phyloP scores from a whole-genome alignment of 2,329 filamentous ascomycete genomes.

The Penicillium sp. region DNA sequence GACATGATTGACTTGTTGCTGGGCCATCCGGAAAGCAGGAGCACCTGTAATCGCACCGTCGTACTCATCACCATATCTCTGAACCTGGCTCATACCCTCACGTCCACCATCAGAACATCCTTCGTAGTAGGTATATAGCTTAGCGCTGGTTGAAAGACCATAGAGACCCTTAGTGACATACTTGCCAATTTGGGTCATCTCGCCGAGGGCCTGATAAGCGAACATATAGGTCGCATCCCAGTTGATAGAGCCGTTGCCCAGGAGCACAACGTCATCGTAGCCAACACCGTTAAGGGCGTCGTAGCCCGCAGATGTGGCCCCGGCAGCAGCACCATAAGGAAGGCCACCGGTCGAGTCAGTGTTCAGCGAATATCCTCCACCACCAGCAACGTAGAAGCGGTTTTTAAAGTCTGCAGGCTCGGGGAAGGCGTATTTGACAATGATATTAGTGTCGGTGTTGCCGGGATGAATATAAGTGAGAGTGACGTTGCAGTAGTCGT shows the following conservation, averaged over 20 bases:
- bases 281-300: slow-evolving; percentile 41
- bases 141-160: background rate
- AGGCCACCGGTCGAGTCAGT: slow-evolving; percentile 43
- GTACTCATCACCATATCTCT: slow-evolving; percentile 51
- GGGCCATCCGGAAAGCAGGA: slow-evolving; percentile 47
- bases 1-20: slow-evolving; percentile 48
- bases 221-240: background rate
- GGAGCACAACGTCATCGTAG: slow-evolving; percentile 41
- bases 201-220: background rate
- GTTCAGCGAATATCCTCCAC: slow-evolving; percentile 45
- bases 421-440: slow-evolving; percentile 41
- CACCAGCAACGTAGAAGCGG: slow-evolving; percentile 49
- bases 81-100: slow-evolving; percentile 55
- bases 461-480: slow-evolving; percentile 46
- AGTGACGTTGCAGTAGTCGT: slow-evolving; percentile 44
- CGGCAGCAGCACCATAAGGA: slow-evolving; percentile 43
- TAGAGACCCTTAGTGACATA: background rate
- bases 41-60: slow-evolving; percentile 51
- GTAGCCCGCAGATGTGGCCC: slow-evolving; percentile 48
- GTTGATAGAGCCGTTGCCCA: slow-evolving; percentile 19
- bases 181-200: background rate
- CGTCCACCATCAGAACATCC: slow-evolving; percentile 58
- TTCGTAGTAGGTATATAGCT: slow-evolving; percentile 46
- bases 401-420: slow-evolving; percentile 41
- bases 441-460: slow-evolving; percentile 35